A percentile compares a stretch with the other conserved stretches of the same genome.
These are phyloP conservation scores for Brachypodium distachyon DNA, from an alignment of 202 grass and related monocot species.

Conservation along the genomic window DNA sequence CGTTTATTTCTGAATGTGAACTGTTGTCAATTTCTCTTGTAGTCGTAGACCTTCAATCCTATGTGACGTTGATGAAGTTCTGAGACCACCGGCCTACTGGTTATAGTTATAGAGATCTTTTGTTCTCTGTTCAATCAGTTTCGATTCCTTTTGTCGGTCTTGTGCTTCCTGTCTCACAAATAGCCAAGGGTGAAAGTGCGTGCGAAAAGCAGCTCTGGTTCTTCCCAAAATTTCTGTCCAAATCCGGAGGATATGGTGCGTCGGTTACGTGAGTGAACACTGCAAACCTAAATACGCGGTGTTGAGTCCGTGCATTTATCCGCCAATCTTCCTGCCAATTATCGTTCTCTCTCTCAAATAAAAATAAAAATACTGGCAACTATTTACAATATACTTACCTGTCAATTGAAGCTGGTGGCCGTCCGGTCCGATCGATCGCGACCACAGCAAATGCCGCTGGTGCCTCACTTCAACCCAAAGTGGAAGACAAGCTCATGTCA, in stretches of 20 bases:
- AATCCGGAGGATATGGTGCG: background rate
- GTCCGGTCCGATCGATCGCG: background rate
- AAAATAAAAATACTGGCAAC: background rate
- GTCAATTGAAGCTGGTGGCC: background rate
- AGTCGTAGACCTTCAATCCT: background rate
- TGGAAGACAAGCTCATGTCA: background rate
- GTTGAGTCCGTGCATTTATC: background rate
- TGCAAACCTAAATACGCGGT: background rate
- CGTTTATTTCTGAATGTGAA: background rate
- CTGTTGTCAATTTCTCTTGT: background rate
- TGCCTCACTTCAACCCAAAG: background rate
- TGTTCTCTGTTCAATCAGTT: background rate
- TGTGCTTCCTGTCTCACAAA: background rate
- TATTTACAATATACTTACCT: no score
- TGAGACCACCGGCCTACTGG: background rate
- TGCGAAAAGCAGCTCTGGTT: background rate
- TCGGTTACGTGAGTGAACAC: background rate
- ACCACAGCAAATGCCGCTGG: background rate
- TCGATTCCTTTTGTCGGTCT: background rate
- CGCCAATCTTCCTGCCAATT: background rate
- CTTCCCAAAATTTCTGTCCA: background rate
- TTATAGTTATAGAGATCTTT: background rate
- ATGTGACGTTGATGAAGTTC: background rate
- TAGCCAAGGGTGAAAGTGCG: background rate
- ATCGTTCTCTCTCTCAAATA: no score